A percentile compares a stretch with the other conserved stretches of the same genome.
phyloP scores from a whole-genome alignment of 352 stramenopile species.

The Pythium biforme region DNA sequence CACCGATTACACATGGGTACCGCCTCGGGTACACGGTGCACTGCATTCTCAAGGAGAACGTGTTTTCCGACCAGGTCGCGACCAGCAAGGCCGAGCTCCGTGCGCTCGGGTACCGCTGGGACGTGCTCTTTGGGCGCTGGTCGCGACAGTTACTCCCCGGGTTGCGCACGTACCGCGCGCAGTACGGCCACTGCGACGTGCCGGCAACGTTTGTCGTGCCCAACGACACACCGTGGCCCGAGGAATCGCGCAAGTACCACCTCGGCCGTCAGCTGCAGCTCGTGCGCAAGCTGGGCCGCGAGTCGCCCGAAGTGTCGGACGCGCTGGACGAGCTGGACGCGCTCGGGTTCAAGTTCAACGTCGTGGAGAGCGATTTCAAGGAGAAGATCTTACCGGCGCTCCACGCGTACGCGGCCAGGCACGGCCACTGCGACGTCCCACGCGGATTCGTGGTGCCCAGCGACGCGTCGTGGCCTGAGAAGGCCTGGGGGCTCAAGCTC shows the following conservation, averaged over 20 bases:
- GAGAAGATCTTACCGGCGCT: conserved; percentile 55
- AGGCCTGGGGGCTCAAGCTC: conserved; percentile 85
- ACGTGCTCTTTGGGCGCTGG: conserved; percentile 45
- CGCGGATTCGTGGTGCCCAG: conserved; percentile 87
- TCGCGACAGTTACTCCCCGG: conserved; percentile 21
- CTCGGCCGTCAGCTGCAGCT: conserved; percentile 84
- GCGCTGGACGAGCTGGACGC: conserved; percentile 55
- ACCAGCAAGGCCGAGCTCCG: conserved; percentile 23
- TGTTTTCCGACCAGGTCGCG: conserved; percentile 48
- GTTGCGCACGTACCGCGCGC: conserved; percentile 46
- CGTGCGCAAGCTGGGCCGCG: conserved; percentile 48
- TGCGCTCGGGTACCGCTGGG: conserved; percentile 51
- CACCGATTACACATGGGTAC: conserved; percentile 33
- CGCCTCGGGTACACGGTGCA: conserved; percentile 59
- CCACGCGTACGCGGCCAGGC: conserved; percentile 59
- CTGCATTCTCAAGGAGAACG: conserved; percentile 35
- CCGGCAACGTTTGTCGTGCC: conserved; percentile 71
- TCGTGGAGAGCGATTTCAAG: conserved; percentile 57
- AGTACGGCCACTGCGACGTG: conserved; percentile 77
- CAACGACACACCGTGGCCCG: conserved; percentile 60
- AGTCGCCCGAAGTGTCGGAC: conserved; percentile 42
- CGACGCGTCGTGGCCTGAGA: conserved; percentile 74
- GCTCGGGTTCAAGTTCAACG: conserved; percentile 69
- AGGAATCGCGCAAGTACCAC: conserved; percentile 69
- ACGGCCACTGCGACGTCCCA: conserved; percentile 87